Conservation (phyloP, 1,139 yeast genomes). For the Meyerozyma sp. region DNA sequence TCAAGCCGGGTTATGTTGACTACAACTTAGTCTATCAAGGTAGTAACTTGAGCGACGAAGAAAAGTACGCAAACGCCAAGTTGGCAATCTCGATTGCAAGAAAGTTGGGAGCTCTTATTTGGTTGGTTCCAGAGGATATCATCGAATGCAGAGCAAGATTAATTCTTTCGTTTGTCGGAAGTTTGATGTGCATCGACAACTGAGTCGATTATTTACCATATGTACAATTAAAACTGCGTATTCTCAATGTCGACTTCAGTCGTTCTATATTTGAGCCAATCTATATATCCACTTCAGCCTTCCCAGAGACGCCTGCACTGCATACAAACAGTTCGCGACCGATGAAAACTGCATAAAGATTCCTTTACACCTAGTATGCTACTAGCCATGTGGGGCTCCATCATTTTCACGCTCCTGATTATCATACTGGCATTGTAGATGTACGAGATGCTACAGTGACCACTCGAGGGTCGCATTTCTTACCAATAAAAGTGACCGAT, state of each 20-base stretch:
- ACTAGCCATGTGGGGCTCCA: constrained; percentile 20
- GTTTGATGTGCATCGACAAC: constrained; percentile 63
- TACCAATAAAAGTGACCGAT: too few species aligned
- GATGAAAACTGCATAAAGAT: background rate
- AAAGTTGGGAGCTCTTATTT: constrained; percentile 93
- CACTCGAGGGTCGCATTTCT: too few species aligned
- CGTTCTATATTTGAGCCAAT: too few species aligned
- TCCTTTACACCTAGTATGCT: background rate
- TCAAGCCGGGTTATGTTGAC: constrained; percentile 97
- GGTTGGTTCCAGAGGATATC: constrained; percentile 99
- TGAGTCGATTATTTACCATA: background rate
- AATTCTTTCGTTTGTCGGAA: constrained; percentile 90
- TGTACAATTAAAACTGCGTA: background rate
- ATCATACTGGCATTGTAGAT: too few species aligned
- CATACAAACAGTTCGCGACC: background rate
- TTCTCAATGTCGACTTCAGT: too few species aligned
- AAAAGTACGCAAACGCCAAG: constrained; percentile 88
- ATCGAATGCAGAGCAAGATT: constrained; percentile 92
- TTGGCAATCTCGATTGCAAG: constrained; percentile 97
- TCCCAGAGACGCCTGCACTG: constrained; percentile 4
- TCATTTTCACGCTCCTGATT: constrained; percentile 36
- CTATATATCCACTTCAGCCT: too few species aligned
- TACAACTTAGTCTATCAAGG: constrained; percentile 86
- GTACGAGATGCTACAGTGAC: too few species aligned
- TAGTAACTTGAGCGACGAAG: constrained; percentile 59